Base-by-base conservation (phyloP, 805 yeast species). In the Candida golubevii region DNA sequence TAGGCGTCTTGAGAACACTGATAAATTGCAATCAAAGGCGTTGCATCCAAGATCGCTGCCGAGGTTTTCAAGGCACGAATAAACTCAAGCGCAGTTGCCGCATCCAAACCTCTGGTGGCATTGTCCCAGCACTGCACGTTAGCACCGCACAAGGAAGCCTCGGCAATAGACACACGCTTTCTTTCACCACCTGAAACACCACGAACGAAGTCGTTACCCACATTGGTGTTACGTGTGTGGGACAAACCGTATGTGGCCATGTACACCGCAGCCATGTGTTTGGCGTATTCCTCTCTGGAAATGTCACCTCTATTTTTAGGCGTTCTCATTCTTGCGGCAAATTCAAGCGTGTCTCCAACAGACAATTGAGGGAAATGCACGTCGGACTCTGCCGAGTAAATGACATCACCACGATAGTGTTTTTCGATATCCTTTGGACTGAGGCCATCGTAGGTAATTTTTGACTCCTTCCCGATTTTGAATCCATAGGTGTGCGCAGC, bases 141-240 rank as follows among this genome's bases (percentile, higher is more conserved):
- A 32, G 79, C 77, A 42, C 76, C 69, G 56, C 75, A 67, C 29
- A 77, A 71, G 54, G 77, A 71, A 3, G 78, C 84, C 61, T 82
- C 87, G 3, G 83, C 86, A 53, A 82, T 75, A 4, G 85, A 79
- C 23, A 81, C 85, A 67, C 87, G 78, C 65, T 82, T 82, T 54
- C 87, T 67, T 65, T 82, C 85, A 65, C 87, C 87, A 57, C 87
- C 87, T 31, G 85, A 80, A 37, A 82, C 79, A 62, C 87, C 87
- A 61, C 85, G 72, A 13, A 82, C 79, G 46, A 68, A 78, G 51
- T 80, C 84, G 56, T 79, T 74, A 62, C 86, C 86, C 36, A 80
- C 85, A 48, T 74, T 75, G 32, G 84, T 78, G 52, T 79, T 62
- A 44, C 71, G 63, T 8, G 82, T 79, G 56, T 79, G 83, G 13